Conservation (phyloP, 176 grass and related monocot genomes). For the Miscanthus lutarioriparius region DNA sequence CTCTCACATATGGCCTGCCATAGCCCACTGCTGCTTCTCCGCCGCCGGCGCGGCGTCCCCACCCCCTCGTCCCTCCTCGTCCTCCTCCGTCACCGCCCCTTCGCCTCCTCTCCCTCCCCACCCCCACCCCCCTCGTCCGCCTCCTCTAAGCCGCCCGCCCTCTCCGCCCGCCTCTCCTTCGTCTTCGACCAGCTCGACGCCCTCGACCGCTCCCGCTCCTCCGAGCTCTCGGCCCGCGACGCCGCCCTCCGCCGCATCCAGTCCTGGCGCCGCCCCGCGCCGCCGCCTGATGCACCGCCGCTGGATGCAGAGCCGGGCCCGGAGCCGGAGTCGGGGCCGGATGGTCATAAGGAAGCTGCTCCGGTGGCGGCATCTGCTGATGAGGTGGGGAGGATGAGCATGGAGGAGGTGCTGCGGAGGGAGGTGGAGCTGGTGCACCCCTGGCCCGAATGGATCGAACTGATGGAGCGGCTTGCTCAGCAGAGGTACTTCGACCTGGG, state of each 20-base stretch:
- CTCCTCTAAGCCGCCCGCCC: conserved; percentile 64
- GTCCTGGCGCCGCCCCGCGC: conserved; percentile 55
- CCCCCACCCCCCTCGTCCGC: conserved; percentile 22
- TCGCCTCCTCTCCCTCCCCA: conserved; percentile 16
- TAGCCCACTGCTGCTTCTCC: conserved; percentile 28
- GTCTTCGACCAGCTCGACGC: conserved; percentile 93
- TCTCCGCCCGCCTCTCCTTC: conserved; percentile 92
- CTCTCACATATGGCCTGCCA: conserved; percentile 32
- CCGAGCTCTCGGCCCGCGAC: conserved; percentile 65
- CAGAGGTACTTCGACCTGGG: conserved; percentile 82
- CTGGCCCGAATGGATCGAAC: conserved; percentile 94
- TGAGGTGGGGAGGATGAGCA: conserved; percentile 36
- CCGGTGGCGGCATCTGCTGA: background rate
- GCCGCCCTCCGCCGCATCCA: conserved; percentile 89
- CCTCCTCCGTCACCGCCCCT: conserved; percentile 3
- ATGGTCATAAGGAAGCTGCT: conserved; percentile 1
- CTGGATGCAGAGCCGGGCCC: background rate
- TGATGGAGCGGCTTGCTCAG: conserved; percentile 83
- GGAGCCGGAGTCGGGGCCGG: background rate
- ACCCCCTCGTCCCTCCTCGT: conserved; percentile 37
- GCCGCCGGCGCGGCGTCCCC: conserved; percentile 28
- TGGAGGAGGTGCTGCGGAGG: conserved; percentile 61
- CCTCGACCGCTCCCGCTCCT: conserved; percentile 61
- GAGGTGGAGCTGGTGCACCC: conserved; percentile 95
- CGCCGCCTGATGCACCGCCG: background rate